These are phyloP conservation scores for Elsinoe batatas DNA, from an alignment of 2,329 filamentous ascomycete species.

Conservation along the genomic window DNA sequence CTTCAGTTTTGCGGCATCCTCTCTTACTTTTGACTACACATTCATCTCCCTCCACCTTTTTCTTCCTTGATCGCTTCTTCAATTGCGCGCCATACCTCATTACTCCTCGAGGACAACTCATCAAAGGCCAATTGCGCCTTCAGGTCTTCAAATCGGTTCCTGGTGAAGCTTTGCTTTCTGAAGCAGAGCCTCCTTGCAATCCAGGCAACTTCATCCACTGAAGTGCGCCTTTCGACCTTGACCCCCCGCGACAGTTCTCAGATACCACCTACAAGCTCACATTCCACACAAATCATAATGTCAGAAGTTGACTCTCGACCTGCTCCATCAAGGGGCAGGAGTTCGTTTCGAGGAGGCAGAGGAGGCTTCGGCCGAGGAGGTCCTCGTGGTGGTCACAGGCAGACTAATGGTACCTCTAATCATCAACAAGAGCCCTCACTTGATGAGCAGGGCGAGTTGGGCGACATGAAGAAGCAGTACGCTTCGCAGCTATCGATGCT, in stretches of 20 bases:
- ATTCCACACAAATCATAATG: constrained; percentile 47
- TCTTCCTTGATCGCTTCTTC: not conserved
- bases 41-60: not conserved
- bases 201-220: not conserved
- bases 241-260: not conserved
- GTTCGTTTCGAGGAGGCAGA: constrained; percentile 76
- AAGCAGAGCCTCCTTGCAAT: constrained; percentile 1
- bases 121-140: constrained; percentile 9
- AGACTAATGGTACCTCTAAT: constrained; percentile 61
- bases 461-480: constrained; percentile 85
- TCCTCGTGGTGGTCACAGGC: constrained; percentile 33
- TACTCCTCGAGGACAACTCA: not conserved
- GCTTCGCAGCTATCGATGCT: constrained; percentile 67
- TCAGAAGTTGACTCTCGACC: constrained; percentile 87
- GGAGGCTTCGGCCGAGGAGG: constrained; percentile 51
- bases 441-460: constrained; percentile 80
- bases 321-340: constrained; percentile 76
- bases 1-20: constrained; percentile 9
- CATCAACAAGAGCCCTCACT: constrained; percentile 51
- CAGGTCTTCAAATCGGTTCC: not conserved
- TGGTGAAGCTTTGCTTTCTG: constrained; percentile 7
- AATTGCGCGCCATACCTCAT: not conserved
- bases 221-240: not conserved
- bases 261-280: not conserved
- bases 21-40: not conserved